Percentiles rank a stretch among this genome's conserved stretches.
Conservation (phyloP, 2,329 filamentous ascomycete species). For the Allantophomopsis cytisporea region DNA sequence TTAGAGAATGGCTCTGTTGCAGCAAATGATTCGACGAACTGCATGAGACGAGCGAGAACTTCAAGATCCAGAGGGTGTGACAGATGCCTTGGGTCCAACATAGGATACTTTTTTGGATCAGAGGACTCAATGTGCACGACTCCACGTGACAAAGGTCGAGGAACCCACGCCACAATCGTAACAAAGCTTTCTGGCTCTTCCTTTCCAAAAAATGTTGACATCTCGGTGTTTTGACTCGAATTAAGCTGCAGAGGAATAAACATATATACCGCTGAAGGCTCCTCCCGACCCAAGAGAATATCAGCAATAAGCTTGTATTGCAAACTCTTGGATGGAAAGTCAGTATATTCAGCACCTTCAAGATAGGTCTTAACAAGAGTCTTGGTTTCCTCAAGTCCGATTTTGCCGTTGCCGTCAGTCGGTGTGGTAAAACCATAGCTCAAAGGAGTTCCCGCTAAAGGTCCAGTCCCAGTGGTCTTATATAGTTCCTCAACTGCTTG, state of each 20-base stretch:
- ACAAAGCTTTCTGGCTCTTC: constrained; percentile 29
- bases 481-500: constrained; percentile 24
- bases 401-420: constrained; percentile 11
- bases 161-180: constrained; percentile 28
- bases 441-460: constrained; percentile 27
- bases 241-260: constrained; percentile 20
- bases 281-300: constrained; percentile 15
- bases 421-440: constrained; percentile 25
- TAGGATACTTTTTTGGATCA: constrained; percentile 19
- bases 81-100: constrained; percentile 27
- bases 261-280: constrained; percentile 21
- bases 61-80: constrained; percentile 25
- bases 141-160: too few relatives aligned
- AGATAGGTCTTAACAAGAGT: constrained; percentile 20
- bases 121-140: constrained; percentile 23
- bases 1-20: not conserved
- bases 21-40: not conserved
- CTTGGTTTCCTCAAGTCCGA: constrained; percentile 25
- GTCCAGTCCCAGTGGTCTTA: constrained; percentile 5
- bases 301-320: constrained; percentile 40
- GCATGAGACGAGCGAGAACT: constrained; percentile 1
- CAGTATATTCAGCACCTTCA: constrained; percentile 17
- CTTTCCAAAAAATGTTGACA: constrained; percentile 59
- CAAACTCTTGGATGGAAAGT: constrained; percentile 55
- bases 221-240: constrained; percentile 46